phyloP scores from a whole-genome alignment of 2,329 filamentous ascomycete genomes.

The Sphaerulina populicola region DNA sequence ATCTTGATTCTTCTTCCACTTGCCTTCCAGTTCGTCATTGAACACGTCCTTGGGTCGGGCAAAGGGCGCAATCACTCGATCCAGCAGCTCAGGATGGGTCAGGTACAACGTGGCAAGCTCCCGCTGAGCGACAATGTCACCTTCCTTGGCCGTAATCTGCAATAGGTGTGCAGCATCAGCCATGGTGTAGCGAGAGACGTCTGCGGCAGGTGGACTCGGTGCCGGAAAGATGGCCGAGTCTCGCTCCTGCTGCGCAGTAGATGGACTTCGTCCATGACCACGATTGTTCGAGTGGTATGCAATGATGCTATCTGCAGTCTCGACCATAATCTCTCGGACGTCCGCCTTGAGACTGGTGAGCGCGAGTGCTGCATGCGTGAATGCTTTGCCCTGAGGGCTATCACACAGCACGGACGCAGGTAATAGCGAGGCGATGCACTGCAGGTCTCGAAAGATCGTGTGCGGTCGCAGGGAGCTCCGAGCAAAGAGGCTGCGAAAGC shows the following conservation, averaged over 20 bases:
- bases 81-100: slow-evolving; percentile 77
- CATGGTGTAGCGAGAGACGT: slow-evolving; percentile 58
- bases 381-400: slow-evolving; percentile 59
- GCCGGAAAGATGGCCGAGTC: slow-evolving; percentile 28
- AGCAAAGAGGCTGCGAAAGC: slow-evolving; percentile 36
- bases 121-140: slow-evolving; percentile 76
- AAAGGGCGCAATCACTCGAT: slow-evolving; percentile 70
- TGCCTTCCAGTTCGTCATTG: slow-evolving; percentile 73
- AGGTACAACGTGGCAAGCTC: slow-evolving; percentile 92
- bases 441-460: slow-evolving; percentile 43
- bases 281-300: slow-evolving; percentile 61
- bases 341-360: slow-evolving; percentile 83
- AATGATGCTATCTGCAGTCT: slow-evolving; percentile 61
- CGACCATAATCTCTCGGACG: slow-evolving; percentile 75
- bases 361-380: slow-evolving; percentile 82
- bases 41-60: slow-evolving; percentile 82
- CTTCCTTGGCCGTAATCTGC: slow-evolving; percentile 89
- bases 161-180: slow-evolving; percentile 81
- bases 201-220: slow-evolving; percentile 24
- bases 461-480: slow-evolving; percentile 40
- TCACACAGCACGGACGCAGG: slow-evolving; percentile 51
- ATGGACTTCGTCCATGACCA: slow-evolving; percentile 29
- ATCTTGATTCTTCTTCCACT: slow-evolving; percentile 50
- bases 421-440: slow-evolving; percentile 54
- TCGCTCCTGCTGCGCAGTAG: slow-evolving; percentile 30